phyloP scores from a whole-genome alignment of 306 rosid species.

The Lathyrus oleraceus region DNA sequence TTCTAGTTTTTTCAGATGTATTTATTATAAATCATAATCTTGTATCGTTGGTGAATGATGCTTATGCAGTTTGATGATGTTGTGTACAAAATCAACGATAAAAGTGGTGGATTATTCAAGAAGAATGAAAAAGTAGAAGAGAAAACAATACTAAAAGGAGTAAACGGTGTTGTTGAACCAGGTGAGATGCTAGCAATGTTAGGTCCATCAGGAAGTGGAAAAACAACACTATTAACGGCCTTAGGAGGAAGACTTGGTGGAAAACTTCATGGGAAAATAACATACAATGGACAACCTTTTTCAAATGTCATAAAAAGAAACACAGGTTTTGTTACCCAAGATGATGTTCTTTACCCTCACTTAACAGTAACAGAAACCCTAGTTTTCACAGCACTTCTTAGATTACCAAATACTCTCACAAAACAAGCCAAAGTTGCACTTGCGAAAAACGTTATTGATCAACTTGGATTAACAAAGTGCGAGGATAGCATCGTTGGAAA shows the following conservation, averaged over 20 bases:
- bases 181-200: conserved; percentile 82
- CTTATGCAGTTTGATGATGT: conserved; percentile 61
- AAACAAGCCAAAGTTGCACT: conserved; percentile 42
- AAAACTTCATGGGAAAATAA: conserved; percentile 39
- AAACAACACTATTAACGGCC: conserved; percentile 75
- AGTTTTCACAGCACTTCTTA: conserved; percentile 68
- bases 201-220: conserved; percentile 92
- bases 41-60: background rate
- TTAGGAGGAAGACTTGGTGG: conserved; percentile 67
- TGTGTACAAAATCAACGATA: conserved; percentile 48
- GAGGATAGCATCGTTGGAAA: conserved; percentile 59
- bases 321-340: conserved; percentile 78
- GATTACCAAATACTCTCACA: conserved; percentile 53
- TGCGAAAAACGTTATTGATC: conserved; percentile 51
- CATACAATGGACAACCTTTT: conserved; percentile 46
- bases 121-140: conserved; percentile 38
- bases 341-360: conserved; percentile 67
- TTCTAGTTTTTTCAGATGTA: background rate
- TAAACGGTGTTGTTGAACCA: conserved; percentile 60
- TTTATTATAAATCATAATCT: background rate
- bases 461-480: conserved; percentile 63
- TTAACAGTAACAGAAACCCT: conserved; percentile 70
- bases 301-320: conserved; percentile 55
- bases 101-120: conserved; percentile 28
- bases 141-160: conserved; percentile 57